Base-by-base conservation (phyloP, 768 basidiomycete genomes). In the Leucogyrophana mollusca region DNA sequence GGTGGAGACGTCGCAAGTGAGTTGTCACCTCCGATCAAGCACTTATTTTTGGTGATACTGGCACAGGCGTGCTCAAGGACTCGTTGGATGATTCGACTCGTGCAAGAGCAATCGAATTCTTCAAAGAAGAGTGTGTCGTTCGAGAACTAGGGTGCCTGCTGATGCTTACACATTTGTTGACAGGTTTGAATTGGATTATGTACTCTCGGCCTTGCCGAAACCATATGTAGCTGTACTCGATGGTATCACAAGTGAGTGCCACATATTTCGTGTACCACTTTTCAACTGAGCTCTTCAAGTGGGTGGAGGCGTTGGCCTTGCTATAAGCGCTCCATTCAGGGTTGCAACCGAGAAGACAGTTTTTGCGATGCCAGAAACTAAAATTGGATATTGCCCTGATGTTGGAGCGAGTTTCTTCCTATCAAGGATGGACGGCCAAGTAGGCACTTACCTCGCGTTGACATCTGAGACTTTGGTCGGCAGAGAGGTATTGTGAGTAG, bases 351-450 rank as follows among this genome's bases (percentile, higher is more conserved):
- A 95, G 64, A 88, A 87, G 21, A 96, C 94, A 0, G 48, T 78
- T 1, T 90, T 97, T 62, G 87, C 93, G 5, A 98, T 98, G 96
- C 96, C 96, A 13, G 96, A 99, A 71, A 93, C 90, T 10, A 89
- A 87, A 58, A 93, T 94, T 57, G 89, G 87, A 35, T 92, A 90
- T 61, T 82, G 71, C 53, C 94, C 95, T 22, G 95, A 99, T 66
- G 94, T 99, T 20, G 96, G 96, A 16, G 87, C 86, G 22, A 93
- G 81, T 56, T 90, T 82, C 70, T 94, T 93, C 72, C 72, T 99
- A 40, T 85, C 93, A 30, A 80, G 85, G 53, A 68, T 97, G 50
- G 96, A 99, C 59, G 96, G 96, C 9, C 75, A 92, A 54, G 60
- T 98, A 36, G 96, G 96, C 34, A 87, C 92, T n/a, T 99, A 95